These are phyloP conservation scores for Eucalyptus regnans DNA, from an alignment of 345 rosid genomes.

Conservation along the genomic window DNA sequence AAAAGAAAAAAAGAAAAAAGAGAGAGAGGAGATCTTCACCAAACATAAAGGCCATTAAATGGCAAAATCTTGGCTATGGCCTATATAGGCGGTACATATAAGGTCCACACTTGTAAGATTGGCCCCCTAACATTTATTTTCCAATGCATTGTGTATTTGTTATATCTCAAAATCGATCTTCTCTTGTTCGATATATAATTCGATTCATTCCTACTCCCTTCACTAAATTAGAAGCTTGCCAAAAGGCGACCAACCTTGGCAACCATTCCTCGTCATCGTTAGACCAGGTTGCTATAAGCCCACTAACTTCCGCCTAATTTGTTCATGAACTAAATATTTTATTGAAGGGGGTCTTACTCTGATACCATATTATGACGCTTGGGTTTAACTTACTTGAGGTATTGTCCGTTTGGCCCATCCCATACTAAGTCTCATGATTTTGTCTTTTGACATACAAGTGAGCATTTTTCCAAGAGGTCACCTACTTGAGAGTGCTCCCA, in stretches of 20 bases:
- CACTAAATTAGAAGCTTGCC: background rate
- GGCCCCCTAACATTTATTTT: background rate
- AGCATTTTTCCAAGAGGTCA: background rate
- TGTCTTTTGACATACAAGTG: background rate
- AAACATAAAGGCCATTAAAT: background rate
- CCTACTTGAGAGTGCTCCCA: background rate
- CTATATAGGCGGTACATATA: background rate
- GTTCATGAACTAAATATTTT: no score
- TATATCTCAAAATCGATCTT: background rate
- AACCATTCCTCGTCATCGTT: background rate
- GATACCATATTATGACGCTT: no score
- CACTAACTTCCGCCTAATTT: background rate
- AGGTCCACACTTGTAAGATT: background rate
- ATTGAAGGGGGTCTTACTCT: no score
- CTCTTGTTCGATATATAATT: background rate
- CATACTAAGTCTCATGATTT: no score
- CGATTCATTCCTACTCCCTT: no score
- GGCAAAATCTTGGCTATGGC: background rate
- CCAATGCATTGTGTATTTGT: background rate
- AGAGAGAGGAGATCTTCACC: background rate
- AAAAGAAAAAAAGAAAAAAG: rapidly evolving
- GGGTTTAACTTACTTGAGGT: no score
- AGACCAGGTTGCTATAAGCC: background rate
- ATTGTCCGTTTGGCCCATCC: no score
- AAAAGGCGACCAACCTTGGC: rapidly evolving